A percentile compares a stretch with the other conserved stretches of the same genome.
phyloP scores from a whole-genome alignment of 352 stramenopile genomes.

The Pythium folliculosum region DNA sequence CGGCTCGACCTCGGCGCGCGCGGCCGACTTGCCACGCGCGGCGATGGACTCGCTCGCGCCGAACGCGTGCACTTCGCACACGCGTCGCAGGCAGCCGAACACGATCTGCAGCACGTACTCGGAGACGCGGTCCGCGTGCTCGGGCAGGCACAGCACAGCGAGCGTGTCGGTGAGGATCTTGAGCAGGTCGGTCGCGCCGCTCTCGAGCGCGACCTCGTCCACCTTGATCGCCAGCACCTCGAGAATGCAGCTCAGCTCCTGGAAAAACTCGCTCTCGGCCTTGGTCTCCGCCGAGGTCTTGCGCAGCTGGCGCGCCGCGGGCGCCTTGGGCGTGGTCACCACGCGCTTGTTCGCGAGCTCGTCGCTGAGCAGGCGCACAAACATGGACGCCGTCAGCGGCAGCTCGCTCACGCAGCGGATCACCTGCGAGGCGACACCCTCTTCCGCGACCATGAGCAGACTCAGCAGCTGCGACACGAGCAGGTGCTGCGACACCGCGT shows the following conservation, averaged over 20 bases:
- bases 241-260: constrained; percentile 71
- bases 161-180: constrained; percentile 62
- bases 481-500: constrained; percentile 49
- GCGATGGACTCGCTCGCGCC: background rate
- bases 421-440: constrained; percentile 56
- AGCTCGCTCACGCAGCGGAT: constrained; percentile 55
- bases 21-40: constrained; percentile 25
- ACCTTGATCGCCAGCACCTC: constrained; percentile 79
- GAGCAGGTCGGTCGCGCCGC: constrained; percentile 41
- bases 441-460: constrained; percentile 64
- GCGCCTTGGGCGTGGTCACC: constrained; percentile 6
- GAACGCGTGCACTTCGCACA: constrained; percentile 54
- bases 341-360: constrained; percentile 36
- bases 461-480: constrained; percentile 51
- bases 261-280: constrained; percentile 33
- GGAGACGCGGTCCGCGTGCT: constrained; percentile 56
- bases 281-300: constrained; percentile 20
- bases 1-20: constrained; percentile 40
- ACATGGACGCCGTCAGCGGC: constrained; percentile 54
- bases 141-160: constrained; percentile 51
- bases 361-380: constrained; percentile 53
- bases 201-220: constrained; percentile 36
- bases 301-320: constrained; percentile 18
- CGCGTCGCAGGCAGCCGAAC: constrained; percentile 71
- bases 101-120: constrained; percentile 85